Evolutionary conservation across 2,329 filamentous ascomycete genomes (phyloP), one percentile per base, ranked within the genome.

Genomic region (Hypoxylon sp.): DNA sequence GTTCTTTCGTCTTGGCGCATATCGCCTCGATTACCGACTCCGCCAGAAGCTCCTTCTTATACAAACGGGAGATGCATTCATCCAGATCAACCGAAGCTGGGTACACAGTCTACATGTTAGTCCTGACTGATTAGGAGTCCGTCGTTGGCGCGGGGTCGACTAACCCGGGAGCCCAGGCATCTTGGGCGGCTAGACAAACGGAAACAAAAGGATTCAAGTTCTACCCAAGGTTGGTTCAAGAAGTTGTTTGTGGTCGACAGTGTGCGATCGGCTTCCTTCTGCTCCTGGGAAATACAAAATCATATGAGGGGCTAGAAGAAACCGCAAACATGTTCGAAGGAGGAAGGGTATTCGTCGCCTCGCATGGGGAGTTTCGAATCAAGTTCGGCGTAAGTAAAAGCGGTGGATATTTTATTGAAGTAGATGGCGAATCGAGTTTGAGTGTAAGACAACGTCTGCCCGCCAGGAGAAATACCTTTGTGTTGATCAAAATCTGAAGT

Each of bases 21-120:
- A 99, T 95, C 77, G 96, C 96, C 84, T 99, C 96, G 81, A 99
- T 95, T 73, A 99, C 94, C 46, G 95, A 97, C 83, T 99, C 96
- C 76, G 96, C 94, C 65, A 99, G 89, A 67, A 99, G 89, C 81
- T 98, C 96, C 81, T 97, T 98, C 79, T 96, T 95, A 84, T 98
- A 98, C 59, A 99, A 89, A 74, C 95, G 92, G 80, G 93, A 90
- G 83, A 99, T 98, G 84, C 96, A 99, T 88, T 98, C 94, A 85
- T 99, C 96, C 77, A 99, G 90, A 82, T 99, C 95, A 83, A 99
- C 94, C 82, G 94, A 97, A 75, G 93, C 94, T 97, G 77, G 48
- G 55, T 44, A 19, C 9, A 17, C 5, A 55, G 31, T 5, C 37
- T 5, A 65, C 50, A 33, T 35, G 35, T 31, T 54, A 60, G 50